A percentile compares a stretch with the other conserved stretches of the same genome.
These are phyloP conservation scores for Boletus rubroflammeus DNA, from an alignment of 768 basidiomycete species.

Conservation along the genomic window DNA sequence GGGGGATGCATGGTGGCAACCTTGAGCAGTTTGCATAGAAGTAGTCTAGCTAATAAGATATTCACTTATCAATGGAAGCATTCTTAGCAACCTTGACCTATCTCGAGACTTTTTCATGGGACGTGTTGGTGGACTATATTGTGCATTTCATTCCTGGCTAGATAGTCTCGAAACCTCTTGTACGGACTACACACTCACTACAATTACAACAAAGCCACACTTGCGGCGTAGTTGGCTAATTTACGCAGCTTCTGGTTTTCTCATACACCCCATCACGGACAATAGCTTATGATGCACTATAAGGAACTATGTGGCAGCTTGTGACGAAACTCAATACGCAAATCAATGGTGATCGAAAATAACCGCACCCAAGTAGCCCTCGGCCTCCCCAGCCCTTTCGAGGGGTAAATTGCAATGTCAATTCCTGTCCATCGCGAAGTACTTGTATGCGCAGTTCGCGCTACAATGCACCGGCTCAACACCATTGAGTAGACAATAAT, in stretches of 20 bases:
- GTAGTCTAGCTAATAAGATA: not conserved
- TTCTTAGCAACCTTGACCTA: too few species aligned
- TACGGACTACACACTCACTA: not conserved
- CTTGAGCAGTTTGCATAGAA: not conserved
- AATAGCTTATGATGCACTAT: conserved; percentile 20
- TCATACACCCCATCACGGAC: not conserved
- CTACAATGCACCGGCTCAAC: conserved; percentile 34
- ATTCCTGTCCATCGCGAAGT: conserved; percentile 43
- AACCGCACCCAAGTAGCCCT: conserved; percentile 72
- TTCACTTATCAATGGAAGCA: not conserved
- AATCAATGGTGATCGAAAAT: not conserved
- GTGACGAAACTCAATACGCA: conserved; percentile 1
- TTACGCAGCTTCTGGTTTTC: not conserved
- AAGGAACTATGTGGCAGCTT: conserved; percentile 65
- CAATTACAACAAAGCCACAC: not conserved
- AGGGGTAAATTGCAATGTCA: conserved; percentile 60
- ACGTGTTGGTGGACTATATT: too few species aligned
- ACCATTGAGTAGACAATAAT: not conserved
- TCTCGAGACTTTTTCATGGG: not conserved
- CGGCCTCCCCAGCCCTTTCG: conserved; percentile 82
- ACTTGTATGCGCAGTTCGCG: conserved; percentile 56
- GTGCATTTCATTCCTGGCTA: not conserved
- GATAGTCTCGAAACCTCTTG: not conserved
- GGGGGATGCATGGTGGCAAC: conserved; percentile 8
- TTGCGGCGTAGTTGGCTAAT: not conserved